Base-by-base conservation (phyloP, 352 stramenopile species). In the Phytophthora kernoviae region DNA sequence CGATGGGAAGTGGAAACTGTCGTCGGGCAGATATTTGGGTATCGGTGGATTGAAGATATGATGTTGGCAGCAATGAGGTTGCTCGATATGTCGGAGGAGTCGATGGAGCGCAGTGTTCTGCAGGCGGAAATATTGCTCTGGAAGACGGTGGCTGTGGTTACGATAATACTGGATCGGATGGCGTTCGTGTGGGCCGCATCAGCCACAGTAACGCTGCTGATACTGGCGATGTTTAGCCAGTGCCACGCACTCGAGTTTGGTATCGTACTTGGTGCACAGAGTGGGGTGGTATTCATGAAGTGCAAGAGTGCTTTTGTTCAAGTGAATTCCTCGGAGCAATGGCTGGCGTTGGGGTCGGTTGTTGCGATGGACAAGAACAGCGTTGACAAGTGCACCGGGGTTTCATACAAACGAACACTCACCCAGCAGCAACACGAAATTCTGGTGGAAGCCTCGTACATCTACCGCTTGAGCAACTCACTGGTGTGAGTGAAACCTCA, bases 381-480 rank as follows among this genome's bases (percentile, higher is more conserved):
- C 40, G 33, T 9, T 18, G 22, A 12, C 37, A 45, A 39, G 9
- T n/a, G 4, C 14, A 12, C 10, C 11, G 14, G 14, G 33, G 24
- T 30, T 30, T 39, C 33, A 39, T n/a, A 30, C 6, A 55, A 66
- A 17, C 18, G n/a, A n/a, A 18, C 24, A 34, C 24, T 73, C 22
- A 56, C 54, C 21, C 41, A 41, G 11, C 60, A 72, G 40, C 62
- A 80, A 22, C 58, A 80, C 47, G 51, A 58, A 21, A 22, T 57
- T 40, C 60, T 77, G 43, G 18, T 56, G 14, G 54, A 80, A 54
- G 51, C 55, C 39, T 80, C 71, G 47, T 58, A 63, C 37, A 37
- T 74, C 34, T 74, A 70, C 43, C 54, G 60, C 20, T 22, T 74
- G 24, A 63, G 39, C 52, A 70, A 32, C 12, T 42, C 61, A 21